Evolutionary conservation across 352 stramenopile genomes (phyloP).

Genomic region (Blastocystis sp.): DNA sequence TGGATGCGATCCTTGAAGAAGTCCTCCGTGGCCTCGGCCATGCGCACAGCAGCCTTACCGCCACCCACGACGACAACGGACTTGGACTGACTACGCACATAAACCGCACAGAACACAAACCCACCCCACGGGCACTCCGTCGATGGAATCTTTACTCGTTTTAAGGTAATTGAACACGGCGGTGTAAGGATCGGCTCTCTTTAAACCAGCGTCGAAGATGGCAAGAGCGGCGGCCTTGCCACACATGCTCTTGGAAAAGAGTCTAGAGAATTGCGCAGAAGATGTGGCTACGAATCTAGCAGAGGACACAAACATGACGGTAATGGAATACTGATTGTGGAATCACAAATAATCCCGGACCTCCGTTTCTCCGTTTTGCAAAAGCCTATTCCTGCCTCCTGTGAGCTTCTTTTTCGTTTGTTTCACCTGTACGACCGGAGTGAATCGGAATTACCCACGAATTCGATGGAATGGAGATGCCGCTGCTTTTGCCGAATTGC

Average conservation of each 20-base stretch:
- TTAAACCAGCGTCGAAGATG: slow-evolving; percentile 68
- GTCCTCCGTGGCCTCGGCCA: slow-evolving; percentile 65
- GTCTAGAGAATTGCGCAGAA: slow-evolving; percentile 54
- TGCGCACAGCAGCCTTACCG: slow-evolving; percentile 75
- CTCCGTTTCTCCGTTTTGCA: slow-evolving; percentile 4
- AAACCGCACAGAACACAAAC: not conserved
- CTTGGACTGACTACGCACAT: slow-evolving; percentile 3
- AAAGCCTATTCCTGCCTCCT: not conserved
- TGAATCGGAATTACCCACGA: too few species aligned
- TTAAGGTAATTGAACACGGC: slow-evolving; percentile 70
- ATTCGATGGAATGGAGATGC: too few species aligned
- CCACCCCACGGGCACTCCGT: slow-evolving; percentile 45
- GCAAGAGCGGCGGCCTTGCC: slow-evolving; percentile 45
- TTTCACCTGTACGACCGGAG: too few species aligned
- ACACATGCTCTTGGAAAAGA: slow-evolving; percentile 65
- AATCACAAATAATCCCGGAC: not conserved
- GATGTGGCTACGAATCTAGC: not conserved
- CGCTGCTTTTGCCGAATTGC: too few species aligned
- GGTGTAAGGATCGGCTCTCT: slow-evolving; percentile 69
- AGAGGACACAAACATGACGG: slow-evolving; percentile 24
- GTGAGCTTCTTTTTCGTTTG: too few species aligned
- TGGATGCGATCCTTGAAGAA: slow-evolving; percentile 49
- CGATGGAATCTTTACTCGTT: slow-evolving; percentile 29
- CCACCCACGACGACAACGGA: slow-evolving; percentile 73
- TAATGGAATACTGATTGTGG: slow-evolving; percentile 5